Evolutionary conservation across 75 land plant genomes (phyloP), one percentile per base, ranked within the genome.

Genomic region (Picea sitchensis): DNA sequence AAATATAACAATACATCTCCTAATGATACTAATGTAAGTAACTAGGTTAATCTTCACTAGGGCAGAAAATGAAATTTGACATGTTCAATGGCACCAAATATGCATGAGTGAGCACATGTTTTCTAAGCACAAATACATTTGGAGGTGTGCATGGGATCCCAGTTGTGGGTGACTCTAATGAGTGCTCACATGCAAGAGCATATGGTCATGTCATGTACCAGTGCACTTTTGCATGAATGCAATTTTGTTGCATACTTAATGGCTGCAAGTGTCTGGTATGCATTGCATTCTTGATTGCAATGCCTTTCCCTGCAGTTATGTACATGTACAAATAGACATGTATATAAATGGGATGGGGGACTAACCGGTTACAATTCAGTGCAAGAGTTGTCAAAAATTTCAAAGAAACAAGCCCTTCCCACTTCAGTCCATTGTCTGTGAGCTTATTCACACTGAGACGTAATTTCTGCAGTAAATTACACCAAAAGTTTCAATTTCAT

Each of bases 281-380:
- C 23, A 71, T 69, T 41, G 51, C 73, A 41, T 69, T 41, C 12
- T 41, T 20, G 32, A 17, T 20, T 69, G 23, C 2, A 69, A 69
- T 38, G 7, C 14, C 9, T 18, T 41, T 41, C 20, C 44, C 44
- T 44, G 7, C 73, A 71, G n/a, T 44, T 41, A 5, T 41, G 23
- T 71, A 51, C 54, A 51, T 51, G 54, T 38, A 44, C 4, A 21
- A 5, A n/a, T n/a, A 44, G 44, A 9, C n/a, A 69, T 69, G 18
- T 71, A 3, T 71, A 21, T 38, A 51, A 51, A 11, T 41, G 73
- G 73, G 34, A 71, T 61, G n/a, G 57, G 75, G 17, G 15, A 84
- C 91, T 81, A 65, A 94, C 97, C 77, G 57, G 83, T 94, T 94
- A 57, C 82, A 78, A 72, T 80, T 85, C 13, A 94, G 76, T 73